Evolutionary conservation across 371 early-diverging fungal genomes (phyloP).

Genomic region (Mucor lusitanicus): DNA sequence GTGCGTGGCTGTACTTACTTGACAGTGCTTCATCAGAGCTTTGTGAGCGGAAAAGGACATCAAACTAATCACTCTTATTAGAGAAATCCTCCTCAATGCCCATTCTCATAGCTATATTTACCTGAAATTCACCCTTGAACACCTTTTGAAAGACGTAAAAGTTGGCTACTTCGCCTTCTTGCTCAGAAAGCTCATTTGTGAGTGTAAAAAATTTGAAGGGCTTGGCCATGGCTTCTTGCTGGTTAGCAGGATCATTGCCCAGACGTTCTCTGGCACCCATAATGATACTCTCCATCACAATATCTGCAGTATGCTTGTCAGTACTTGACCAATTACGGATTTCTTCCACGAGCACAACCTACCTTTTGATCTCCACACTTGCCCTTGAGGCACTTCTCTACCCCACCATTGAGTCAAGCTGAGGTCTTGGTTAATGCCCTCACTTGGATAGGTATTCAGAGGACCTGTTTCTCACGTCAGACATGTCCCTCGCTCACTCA

Average conservation of each 20-base stretch:
- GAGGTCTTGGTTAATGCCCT: conserved; percentile 32
- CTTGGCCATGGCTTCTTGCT: conserved; percentile 27
- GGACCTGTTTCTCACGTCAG: conserved; percentile 43
- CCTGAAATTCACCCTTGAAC: conserved; percentile 62
- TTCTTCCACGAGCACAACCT: neutral
- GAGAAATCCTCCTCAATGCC: neutral
- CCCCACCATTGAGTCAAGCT: conserved; percentile 54
- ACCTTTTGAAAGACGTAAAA: conserved; percentile 60
- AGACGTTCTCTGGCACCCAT: conserved; percentile 25
- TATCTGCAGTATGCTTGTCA: conserved; percentile 14
- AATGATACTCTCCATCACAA: conserved; percentile 28
- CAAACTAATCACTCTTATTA: conserved; percentile 44
- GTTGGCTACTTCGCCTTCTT: conserved; percentile 49
- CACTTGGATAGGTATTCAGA: conserved; percentile 28
- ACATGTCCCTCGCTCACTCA: conserved; percentile 59
- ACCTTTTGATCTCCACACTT: conserved; percentile 57
- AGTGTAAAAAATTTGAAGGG: conserved; percentile 42
- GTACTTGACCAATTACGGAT: no score
- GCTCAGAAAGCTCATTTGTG: conserved; percentile 33
- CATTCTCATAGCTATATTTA: conserved; percentile 8
- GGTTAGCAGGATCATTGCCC: neutral
- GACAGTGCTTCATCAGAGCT: conserved; percentile 32
- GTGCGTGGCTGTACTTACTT: conserved; percentile 16
- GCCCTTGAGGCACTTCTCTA: conserved; percentile 34
- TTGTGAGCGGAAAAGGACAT: conserved; percentile 57